Percentiles rank a stretch among this genome's conserved stretches.
Conservation (phyloP, 2,329 filamentous ascomycete genomes). For the Colletotrichum graminicola region DNA sequence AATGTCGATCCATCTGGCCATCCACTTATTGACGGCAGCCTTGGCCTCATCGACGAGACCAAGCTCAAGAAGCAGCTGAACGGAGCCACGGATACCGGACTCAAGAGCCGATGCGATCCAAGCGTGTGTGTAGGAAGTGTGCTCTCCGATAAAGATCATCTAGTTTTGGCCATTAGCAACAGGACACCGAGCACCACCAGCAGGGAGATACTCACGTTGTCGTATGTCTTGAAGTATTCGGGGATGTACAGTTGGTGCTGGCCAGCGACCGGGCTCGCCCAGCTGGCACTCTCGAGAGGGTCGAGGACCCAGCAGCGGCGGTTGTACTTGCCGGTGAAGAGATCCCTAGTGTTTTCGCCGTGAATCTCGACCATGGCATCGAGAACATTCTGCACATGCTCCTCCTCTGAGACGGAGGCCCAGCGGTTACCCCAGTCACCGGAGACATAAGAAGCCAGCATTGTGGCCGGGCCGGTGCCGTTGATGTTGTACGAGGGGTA, state of each 20-base stretch:
- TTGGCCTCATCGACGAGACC: slow-evolving; percentile 79
- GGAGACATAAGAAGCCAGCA: slow-evolving; percentile 70
- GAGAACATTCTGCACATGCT: slow-evolving; percentile 73
- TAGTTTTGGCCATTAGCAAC: neutral
- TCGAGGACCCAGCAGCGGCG: slow-evolving; percentile 76
- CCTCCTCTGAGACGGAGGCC: slow-evolving; percentile 59
- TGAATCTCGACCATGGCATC: slow-evolving; percentile 78
- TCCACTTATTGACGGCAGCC: slow-evolving; percentile 72
- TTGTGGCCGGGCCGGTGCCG: slow-evolving; percentile 69
- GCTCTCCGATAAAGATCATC: slow-evolving; percentile 78
- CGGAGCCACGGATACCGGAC: slow-evolving; percentile 73
- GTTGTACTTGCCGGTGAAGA: slow-evolving; percentile 75
- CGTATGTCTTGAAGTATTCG: slow-evolving; percentile 78
- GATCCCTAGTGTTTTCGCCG: slow-evolving; percentile 67
- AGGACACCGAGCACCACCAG: neutral
- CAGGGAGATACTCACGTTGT: slow-evolving; percentile 56
- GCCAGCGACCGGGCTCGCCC: slow-evolving; percentile 70
- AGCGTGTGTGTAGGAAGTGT: slow-evolving; percentile 78
- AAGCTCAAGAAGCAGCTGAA: slow-evolving; percentile 73
- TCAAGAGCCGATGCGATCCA: slow-evolving; percentile 78
- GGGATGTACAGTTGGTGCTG: slow-evolving; percentile 79
- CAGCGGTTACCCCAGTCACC: slow-evolving; percentile 53
- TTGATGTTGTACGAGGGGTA: slow-evolving; percentile 78
- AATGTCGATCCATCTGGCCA: slow-evolving; percentile 74
- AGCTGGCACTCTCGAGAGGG: slow-evolving; percentile 71